Conservation (phyloP, 352 stramenopile genomes). For the Phytopythium chamaehyphon region DNA sequence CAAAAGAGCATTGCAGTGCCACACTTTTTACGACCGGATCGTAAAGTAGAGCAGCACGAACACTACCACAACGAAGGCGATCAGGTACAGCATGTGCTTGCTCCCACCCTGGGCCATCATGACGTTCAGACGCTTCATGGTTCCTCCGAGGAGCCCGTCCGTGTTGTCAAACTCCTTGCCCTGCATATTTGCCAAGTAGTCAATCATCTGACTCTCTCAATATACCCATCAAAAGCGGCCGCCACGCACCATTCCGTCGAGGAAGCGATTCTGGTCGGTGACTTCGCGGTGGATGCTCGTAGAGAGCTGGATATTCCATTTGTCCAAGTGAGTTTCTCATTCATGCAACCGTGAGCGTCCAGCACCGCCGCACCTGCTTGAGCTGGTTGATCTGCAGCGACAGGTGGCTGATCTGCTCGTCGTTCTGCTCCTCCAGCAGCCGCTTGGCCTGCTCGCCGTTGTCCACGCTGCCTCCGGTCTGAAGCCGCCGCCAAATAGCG, state of each 20-base stretch:
- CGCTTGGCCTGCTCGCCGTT: constrained; percentile 75
- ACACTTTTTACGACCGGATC: constrained; percentile 35
- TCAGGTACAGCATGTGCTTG: constrained; percentile 88
- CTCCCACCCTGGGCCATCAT: constrained; percentile 88
- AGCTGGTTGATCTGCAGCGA: constrained; percentile 85
- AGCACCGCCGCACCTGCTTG: constrained; percentile 66
- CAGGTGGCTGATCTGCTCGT: constrained; percentile 86
- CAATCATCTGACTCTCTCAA: neutral
- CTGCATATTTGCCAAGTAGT: constrained; percentile 16
- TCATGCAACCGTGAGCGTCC: too few species aligned
- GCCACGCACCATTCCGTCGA: constrained; percentile 71
- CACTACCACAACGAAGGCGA: constrained; percentile 80
- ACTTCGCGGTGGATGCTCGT: constrained; percentile 78
- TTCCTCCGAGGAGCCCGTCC: constrained; percentile 72
- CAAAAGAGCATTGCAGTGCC: too few species aligned
- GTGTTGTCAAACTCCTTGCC: constrained; percentile 86
- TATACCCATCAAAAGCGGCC: neutral
- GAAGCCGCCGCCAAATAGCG: constrained; percentile 2
- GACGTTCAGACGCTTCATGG: constrained; percentile 78
- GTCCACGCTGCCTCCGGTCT: constrained; percentile 35
- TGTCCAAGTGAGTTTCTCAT: too few species aligned
- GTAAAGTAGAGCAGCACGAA: constrained; percentile 84
- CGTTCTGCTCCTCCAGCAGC: constrained; percentile 83
- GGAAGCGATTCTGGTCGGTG: constrained; percentile 75
- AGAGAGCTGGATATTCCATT: constrained; percentile 69